Conservation (phyloP, 2,329 filamentous ascomycete genomes). For the Colletotrichum camelliae region DNA sequence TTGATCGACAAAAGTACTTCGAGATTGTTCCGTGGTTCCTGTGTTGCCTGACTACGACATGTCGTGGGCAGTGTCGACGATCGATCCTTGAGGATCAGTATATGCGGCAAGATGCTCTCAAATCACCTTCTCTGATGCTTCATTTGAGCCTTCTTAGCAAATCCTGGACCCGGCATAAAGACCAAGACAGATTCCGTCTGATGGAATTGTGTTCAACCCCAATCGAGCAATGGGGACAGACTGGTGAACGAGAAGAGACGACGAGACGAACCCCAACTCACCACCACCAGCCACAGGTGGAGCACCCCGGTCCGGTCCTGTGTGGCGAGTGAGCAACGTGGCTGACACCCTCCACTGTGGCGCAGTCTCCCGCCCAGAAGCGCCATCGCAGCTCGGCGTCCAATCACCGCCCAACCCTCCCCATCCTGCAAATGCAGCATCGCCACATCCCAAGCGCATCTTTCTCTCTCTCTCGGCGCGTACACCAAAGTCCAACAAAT, state of each 20-base stretch:
- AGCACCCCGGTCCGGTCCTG: background rate
- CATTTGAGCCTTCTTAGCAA: accelerated
- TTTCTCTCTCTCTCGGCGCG: background rate
- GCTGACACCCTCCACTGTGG: background rate
- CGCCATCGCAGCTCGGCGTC: background rate
- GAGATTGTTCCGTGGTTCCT: background rate
- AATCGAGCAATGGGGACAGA: background rate
- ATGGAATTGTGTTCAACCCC: background rate
- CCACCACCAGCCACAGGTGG: background rate
- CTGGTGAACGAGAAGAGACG: background rate
- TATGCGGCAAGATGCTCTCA: background rate
- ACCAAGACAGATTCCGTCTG: background rate
- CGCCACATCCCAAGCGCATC: background rate
- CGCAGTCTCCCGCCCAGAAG: background rate
- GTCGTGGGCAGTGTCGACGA: background rate
- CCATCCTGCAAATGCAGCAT: background rate
- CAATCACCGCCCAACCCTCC: background rate
- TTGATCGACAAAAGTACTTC: background rate
- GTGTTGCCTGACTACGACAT: background rate
- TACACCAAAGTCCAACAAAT: background rate
- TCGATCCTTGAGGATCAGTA: background rate
- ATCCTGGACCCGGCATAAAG: accelerated
- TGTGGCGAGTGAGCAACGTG: background rate
- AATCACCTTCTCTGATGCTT: background rate
- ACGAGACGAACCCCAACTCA: background rate